A percentile compares a stretch with the other conserved stretches of the same genome.
Evolutionary conservation across 441 rosid species (phyloP).

Genomic region (Bruguiera hainesii): DNA sequence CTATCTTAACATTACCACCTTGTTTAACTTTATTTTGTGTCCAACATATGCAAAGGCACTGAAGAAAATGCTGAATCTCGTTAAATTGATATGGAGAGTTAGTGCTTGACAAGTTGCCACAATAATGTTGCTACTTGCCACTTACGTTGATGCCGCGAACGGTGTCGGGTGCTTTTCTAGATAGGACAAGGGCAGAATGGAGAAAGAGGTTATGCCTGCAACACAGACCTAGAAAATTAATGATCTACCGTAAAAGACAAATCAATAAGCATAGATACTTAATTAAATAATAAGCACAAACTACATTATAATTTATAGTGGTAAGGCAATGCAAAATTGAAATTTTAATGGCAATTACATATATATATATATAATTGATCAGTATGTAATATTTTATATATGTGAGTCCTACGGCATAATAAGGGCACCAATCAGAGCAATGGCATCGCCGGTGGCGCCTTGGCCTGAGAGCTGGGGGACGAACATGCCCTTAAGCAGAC

Average conservation of each 20-base stretch:
- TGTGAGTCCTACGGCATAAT: slow-evolving; percentile 53
- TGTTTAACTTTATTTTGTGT: no score
- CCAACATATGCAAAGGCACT: no score
- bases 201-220: slow-evolving; percentile 65
- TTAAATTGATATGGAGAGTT: no score
- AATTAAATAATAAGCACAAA: no score
- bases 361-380: no score
- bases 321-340: neutral
- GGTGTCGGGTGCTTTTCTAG: slow-evolving; percentile 54
- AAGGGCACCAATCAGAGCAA: slow-evolving; percentile 71
- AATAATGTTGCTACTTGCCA: neutral
- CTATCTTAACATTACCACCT: no score
- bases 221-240: no score
- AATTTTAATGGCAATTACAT: neutral
- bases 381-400: neutral
- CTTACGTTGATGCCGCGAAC: slow-evolving; percentile 55
- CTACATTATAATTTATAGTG: no score
- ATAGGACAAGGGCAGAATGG: slow-evolving; percentile 68
- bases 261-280: no score
- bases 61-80: no score
- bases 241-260: no score
- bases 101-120: no score
- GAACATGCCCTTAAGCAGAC: slow-evolving; percentile 58
- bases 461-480: slow-evolving; percentile 52
- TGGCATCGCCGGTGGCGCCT: slow-evolving; percentile 55